Percentiles rank a stretch among this genome's conserved stretches.
phyloP scores from a whole-genome alignment of 2,329 filamentous ascomycete species.

The Scedosporium boydii region DNA sequence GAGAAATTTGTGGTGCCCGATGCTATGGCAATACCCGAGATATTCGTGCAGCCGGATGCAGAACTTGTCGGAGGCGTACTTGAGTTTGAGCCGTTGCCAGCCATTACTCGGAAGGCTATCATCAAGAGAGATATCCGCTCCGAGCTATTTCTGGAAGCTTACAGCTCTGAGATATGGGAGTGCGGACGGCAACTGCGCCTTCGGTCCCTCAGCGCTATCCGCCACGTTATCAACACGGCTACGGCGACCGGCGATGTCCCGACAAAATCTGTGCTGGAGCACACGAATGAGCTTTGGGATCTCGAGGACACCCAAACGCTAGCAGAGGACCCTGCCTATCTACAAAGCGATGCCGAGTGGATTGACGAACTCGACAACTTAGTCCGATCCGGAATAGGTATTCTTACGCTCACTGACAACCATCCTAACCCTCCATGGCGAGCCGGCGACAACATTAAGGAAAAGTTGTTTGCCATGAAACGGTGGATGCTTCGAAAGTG shows the following conservation, averaged over 20 bases:
- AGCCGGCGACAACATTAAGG: background rate
- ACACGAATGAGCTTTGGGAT: background rate
- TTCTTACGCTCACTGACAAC: background rate
- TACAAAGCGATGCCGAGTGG: background rate
- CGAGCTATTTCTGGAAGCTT: background rate
- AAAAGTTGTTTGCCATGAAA: conserved; percentile 1
- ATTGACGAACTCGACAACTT: background rate
- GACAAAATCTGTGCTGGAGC: background rate
- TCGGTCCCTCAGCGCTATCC: background rate
- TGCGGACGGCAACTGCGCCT: background rate
- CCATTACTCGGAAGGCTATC: background rate
- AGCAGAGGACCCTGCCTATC: background rate
- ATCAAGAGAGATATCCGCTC: background rate
- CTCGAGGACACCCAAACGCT: background rate
- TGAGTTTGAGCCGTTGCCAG: conserved; percentile 2
- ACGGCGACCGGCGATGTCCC: background rate
- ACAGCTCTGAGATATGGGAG: background rate
- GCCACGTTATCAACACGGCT: background rate
- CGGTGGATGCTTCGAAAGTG: background rate
- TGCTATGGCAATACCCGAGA: conserved; percentile 16
- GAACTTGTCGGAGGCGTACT: background rate
- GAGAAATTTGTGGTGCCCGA: conserved; percentile 28
- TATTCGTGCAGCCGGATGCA: background rate
- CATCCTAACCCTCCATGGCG: background rate
- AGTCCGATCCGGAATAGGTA: background rate